A percentile compares a stretch with the other conserved stretches of the same genome.
Conservation (phyloP, 257 asterid species). For the Salvia rosmarinus region DNA sequence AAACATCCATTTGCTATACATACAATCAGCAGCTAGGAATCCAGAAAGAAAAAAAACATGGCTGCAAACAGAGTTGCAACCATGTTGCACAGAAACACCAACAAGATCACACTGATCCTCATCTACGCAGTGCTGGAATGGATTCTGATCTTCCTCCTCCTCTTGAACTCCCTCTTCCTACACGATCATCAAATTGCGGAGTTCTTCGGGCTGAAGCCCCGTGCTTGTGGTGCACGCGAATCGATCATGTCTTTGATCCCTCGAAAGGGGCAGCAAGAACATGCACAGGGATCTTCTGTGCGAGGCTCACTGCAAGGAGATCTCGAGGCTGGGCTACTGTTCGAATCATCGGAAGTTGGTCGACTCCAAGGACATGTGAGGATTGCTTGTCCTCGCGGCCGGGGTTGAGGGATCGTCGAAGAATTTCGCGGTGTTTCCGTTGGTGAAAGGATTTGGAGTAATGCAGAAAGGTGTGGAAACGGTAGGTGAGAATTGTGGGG, state of each 20-base stretch:
- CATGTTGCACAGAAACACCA: slow-evolving; percentile 73
- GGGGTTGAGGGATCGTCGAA: slow-evolving; percentile 36
- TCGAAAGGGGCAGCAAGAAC: slow-evolving; percentile 41
- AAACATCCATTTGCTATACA: slow-evolving; percentile 36
- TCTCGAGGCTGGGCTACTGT: slow-evolving; percentile 71
- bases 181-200: slow-evolving; percentile 76
- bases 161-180: slow-evolving; percentile 79
- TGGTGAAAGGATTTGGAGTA: slow-evolving; percentile 47
- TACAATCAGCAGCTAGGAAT: slow-evolving; percentile 31
- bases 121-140: slow-evolving; percentile 86
- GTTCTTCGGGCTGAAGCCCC: slow-evolving; percentile 83
- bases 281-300: slow-evolving; percentile 69
- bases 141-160: slow-evolving; percentile 69
- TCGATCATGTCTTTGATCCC: slow-evolving; percentile 70
- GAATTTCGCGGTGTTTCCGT: slow-evolving; percentile 39
- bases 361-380: slow-evolving; percentile 58
- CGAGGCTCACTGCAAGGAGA: slow-evolving; percentile 68
- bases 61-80: slow-evolving; percentile 91
- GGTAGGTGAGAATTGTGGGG: slow-evolving; percentile 53
- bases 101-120: slow-evolving; percentile 70
- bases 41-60: slow-evolving; percentile 42
- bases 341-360: slow-evolving; percentile 65
- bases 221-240: slow-evolving; percentile 78
- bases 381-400: slow-evolving; percentile 73
- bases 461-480: slow-evolving; percentile 39